These are phyloP conservation scores for Anisogramma anomala DNA, from an alignment of 2,329 filamentous ascomycete genomes.

Conservation along the genomic window DNA sequence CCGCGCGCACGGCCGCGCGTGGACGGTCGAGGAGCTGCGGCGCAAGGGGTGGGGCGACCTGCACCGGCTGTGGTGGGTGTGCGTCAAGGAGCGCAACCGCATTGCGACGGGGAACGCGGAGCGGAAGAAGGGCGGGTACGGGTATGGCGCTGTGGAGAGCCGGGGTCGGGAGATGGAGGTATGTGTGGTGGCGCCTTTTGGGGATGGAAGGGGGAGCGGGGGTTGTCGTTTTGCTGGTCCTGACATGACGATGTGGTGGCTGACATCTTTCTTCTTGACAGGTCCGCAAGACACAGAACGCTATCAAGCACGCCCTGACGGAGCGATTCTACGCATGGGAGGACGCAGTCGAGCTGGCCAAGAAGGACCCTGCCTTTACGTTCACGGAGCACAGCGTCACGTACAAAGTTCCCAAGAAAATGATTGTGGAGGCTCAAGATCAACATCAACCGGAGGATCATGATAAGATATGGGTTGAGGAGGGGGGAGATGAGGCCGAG, in stretches of 20 bases:
- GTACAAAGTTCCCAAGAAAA: constrained; percentile 18
- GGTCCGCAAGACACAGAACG: constrained; percentile 66
- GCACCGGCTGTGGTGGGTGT: constrained; percentile 89
- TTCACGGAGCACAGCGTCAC: not conserved
- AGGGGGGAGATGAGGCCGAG: constrained; percentile 11
- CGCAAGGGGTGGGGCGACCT: constrained; percentile 89
- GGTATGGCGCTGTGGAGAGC: constrained; percentile 63
- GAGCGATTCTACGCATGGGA: constrained; percentile 85
- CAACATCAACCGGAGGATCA: constrained; percentile 8
- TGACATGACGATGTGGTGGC: constrained; percentile 5
- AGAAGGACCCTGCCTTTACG: constrained; percentile 55
- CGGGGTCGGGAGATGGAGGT: constrained; percentile 54
- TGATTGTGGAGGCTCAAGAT: constrained; percentile 22
- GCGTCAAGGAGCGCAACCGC: constrained; percentile 80
- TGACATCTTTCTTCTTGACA: constrained; percentile 26
- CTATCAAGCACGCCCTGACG: constrained; percentile 74
- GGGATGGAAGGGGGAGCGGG: too few species aligned
- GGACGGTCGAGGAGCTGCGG: constrained; percentile 76
- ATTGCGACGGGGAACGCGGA: constrained; percentile 68
- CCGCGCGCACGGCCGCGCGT: constrained; percentile 62
- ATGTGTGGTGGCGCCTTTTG: constrained; percentile 25
- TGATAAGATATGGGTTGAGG: not conserved
- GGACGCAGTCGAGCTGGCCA: constrained; percentile 57
- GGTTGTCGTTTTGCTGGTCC: not conserved
- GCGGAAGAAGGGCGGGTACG: constrained; percentile 52